Evolutionary conservation across 306 rosid species (phyloP).

Genomic region (Cyclanthera cordifolia): DNA sequence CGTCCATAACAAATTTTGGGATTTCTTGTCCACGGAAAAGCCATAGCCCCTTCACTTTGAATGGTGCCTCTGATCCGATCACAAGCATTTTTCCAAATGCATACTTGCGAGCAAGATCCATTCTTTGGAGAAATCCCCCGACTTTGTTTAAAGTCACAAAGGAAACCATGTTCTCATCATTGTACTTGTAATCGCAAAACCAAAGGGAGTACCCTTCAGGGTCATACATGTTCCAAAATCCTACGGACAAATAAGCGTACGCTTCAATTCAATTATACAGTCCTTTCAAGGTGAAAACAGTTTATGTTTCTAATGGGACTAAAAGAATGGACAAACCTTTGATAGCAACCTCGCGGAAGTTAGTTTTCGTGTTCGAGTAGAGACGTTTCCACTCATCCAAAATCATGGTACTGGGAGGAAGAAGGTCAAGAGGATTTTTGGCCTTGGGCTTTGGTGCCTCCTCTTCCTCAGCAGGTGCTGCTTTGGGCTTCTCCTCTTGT

Average conservation of each 20-base stretch:
- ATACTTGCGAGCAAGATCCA: constrained; percentile 81
- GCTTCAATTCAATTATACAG: not conserved
- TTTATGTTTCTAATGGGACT: not conserved
- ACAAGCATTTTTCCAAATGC: constrained; percentile 89
- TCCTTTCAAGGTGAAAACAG: not conserved
- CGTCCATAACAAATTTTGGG: constrained; percentile 58
- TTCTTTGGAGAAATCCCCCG: constrained; percentile 74
- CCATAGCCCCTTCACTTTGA: constrained; percentile 86
- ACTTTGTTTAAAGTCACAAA: constrained; percentile 80
- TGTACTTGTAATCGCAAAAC: constrained; percentile 91
- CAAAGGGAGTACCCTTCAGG: constrained; percentile 89
- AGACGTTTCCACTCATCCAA: constrained; percentile 92
- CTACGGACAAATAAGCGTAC: constrained; percentile 20
- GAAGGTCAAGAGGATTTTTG: constrained; percentile 79
- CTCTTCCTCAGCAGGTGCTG: constrained; percentile 39
- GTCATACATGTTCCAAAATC: constrained; percentile 94
- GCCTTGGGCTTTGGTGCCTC: constrained; percentile 89
- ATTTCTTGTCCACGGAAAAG: constrained; percentile 80
- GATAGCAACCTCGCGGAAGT: constrained; percentile 92
- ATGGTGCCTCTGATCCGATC: constrained; percentile 62
- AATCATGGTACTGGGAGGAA: constrained; percentile 79
- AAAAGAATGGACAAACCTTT: constrained; percentile 37
- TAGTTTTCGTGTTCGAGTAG: constrained; percentile 76
- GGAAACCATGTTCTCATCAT: constrained; percentile 69
- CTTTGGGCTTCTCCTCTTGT: constrained; percentile 29